Base-by-base conservation (phyloP, 208 protist genomes). In the Trypanosoma brucei region DNA sequence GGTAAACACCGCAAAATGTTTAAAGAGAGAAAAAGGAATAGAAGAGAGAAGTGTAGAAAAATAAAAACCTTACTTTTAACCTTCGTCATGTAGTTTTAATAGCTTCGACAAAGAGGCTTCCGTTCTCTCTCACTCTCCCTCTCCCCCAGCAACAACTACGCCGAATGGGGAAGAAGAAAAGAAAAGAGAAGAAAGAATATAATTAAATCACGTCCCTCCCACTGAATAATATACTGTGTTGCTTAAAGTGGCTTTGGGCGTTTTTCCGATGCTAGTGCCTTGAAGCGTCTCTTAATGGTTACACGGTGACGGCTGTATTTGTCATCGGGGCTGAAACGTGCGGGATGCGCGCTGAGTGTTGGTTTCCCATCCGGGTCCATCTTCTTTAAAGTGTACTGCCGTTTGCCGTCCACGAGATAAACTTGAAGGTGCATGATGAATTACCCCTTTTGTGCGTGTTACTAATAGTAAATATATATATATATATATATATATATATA, bases 341-440 rank as follows among this genome's bases (percentile, higher is more conserved):
- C 92, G 42, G 91, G 91, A 64, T 97, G 91, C 42, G 93, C 90
- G 62, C 87, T 93, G 55, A 94, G 79, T 33, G 93, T 96, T 4
- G 91, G 84, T 57, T 92, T 91, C 37, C 83, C 87, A 48, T 94
- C 86, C 13, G 84, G 83, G 68, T 94, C 88, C 31, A 94, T 68
- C 79, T 96, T 96, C 75, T 96, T 95, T 30, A 96, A 76, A 60
- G 92, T 96, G 80, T 96, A 96, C 34, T 92, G 86, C 11, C 89
- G 79, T 79, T 92, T 96, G 53, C 91, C 91, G 54, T 89, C 75
- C 9, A 86, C 83, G n/a, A 81, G 55, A 63, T 82, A 96, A 49
- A 81, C 81, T 55, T 89, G 83, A 14, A 85, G 78, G 79, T 95
- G 87, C 86, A 86, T 95, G 48, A 31, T 33, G 7, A 2, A 34